These are phyloP conservation scores for Dactylonectria macrodidyma DNA, from an alignment of 2,329 filamentous ascomycete species.

Conservation along the genomic window DNA sequence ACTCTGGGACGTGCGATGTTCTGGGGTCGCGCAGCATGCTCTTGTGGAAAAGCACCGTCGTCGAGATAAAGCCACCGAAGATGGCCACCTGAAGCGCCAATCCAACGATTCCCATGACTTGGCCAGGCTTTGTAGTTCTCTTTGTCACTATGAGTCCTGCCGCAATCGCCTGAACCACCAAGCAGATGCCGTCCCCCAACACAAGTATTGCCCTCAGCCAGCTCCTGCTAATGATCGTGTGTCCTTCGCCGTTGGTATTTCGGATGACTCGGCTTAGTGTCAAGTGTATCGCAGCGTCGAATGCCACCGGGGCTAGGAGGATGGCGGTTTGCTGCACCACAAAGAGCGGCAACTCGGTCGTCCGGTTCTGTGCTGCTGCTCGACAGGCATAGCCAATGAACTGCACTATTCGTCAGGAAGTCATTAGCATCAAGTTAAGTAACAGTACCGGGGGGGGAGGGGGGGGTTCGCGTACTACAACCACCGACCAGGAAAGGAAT, in stretches of 20 bases:
- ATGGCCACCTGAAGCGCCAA: not conserved
- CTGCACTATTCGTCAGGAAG: not conserved
- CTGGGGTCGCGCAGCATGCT: not conserved
- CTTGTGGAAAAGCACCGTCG: not conserved
- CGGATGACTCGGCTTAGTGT: not conserved
- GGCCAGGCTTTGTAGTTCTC: not conserved
- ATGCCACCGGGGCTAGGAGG: not conserved
- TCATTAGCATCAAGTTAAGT: not conserved
- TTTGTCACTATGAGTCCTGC: not conserved
- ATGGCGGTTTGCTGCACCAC: not conserved
- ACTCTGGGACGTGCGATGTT: not conserved
- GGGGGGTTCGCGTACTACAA: not conserved
- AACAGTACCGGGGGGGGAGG: not conserved
- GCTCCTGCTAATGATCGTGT: not conserved
- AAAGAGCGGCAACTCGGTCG: not conserved
- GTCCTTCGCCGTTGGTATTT: not conserved
- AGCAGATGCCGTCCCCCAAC: not conserved
- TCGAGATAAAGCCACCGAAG: not conserved
- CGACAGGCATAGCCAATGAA: not conserved
- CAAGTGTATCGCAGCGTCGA: not conserved
- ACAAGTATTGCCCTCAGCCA: not conserved
- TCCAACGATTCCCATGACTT: not conserved
- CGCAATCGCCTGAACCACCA: not conserved
- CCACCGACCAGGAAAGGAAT: not conserved
- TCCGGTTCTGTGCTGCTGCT: not conserved